Conservation (phyloP, 164 flowering plant species). For the Kingdonia uniflora region DNA sequence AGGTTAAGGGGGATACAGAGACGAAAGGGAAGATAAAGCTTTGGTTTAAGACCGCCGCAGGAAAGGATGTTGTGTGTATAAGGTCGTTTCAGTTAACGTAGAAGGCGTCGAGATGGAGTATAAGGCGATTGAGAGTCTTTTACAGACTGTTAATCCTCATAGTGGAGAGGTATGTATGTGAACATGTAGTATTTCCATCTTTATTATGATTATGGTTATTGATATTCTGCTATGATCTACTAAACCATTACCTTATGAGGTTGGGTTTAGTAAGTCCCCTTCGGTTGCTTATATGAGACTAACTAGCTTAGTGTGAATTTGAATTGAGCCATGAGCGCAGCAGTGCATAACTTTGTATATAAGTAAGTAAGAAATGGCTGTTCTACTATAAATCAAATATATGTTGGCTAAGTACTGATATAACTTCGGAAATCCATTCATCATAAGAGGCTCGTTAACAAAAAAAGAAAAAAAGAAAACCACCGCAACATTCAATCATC, state of each 20-base stretch:
- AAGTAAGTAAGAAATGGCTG: no score
- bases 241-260: neutral
- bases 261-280: neutral
- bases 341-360: no score
- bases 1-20: slow-evolving; percentile 99
- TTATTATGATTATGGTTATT: no score
- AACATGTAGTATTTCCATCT: no score
- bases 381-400: no score
- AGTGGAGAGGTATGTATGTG: slow-evolving; percentile 82
- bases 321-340: no score
- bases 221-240: neutral
- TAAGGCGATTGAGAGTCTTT: slow-evolving; percentile 92
- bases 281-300: neutral
- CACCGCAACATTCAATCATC: no score
- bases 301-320: neutral
- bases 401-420: no score
- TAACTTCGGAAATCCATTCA: no score
- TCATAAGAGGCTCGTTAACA: no score
- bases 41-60: slow-evolving; percentile 89
- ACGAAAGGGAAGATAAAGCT: slow-evolving; percentile 93
- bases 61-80: slow-evolving; percentile 94
- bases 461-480: no score
- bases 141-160: slow-evolving; percentile 93
- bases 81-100: slow-evolving; percentile 96
- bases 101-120: slow-evolving; percentile 91